Evolutionary conservation across 108 stramenopile genomes (phyloP).

Genomic region (Cyclostephanos tholiformis): DNA sequence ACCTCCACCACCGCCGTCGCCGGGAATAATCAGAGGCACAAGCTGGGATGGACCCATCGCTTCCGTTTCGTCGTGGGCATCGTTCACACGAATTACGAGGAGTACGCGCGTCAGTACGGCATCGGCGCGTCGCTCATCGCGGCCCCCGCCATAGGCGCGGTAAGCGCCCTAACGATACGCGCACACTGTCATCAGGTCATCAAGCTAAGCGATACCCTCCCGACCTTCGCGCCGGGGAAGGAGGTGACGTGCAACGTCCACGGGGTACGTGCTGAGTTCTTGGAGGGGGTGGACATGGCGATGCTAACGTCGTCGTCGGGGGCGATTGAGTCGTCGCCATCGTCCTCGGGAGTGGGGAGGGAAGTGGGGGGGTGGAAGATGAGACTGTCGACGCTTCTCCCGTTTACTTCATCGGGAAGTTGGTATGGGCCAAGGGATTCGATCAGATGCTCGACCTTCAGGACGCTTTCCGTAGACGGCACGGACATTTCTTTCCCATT

Average conservation of each 20-base stretch:
- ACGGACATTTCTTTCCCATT: constrained; percentile 68
- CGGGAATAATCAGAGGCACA: neutral
- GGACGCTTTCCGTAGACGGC: constrained; percentile 53
- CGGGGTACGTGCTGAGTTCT: constrained; percentile 87
- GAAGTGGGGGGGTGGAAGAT: constrained; percentile 18
- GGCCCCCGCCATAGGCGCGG: constrained; percentile 70
- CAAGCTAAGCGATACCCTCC: constrained; percentile 75
- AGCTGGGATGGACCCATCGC: constrained; percentile 81
- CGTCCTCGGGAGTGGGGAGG: neutral
- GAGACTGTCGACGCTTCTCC: constrained; percentile 20
- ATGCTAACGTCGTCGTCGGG: neutral
- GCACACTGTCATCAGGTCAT: constrained; percentile 90
- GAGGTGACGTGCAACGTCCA: constrained; percentile 94
- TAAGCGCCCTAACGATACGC: constrained; percentile 70
- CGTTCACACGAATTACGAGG: constrained; percentile 93
- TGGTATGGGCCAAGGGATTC: constrained; percentile 95
- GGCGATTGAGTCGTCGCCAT: constrained; percentile 3
- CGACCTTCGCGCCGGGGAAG: constrained; percentile 68
- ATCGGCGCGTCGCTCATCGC: constrained; percentile 64
- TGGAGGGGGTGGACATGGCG: constrained; percentile 50
- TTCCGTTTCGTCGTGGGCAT: constrained; percentile 92
- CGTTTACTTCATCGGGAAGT: constrained; percentile 95
- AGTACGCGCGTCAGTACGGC: constrained; percentile 81
- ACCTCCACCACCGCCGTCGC: too few species aligned
- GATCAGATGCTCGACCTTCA: constrained; percentile 83